Conservation (phyloP, 441 rosid genomes). For the Corymbia citriodora region DNA sequence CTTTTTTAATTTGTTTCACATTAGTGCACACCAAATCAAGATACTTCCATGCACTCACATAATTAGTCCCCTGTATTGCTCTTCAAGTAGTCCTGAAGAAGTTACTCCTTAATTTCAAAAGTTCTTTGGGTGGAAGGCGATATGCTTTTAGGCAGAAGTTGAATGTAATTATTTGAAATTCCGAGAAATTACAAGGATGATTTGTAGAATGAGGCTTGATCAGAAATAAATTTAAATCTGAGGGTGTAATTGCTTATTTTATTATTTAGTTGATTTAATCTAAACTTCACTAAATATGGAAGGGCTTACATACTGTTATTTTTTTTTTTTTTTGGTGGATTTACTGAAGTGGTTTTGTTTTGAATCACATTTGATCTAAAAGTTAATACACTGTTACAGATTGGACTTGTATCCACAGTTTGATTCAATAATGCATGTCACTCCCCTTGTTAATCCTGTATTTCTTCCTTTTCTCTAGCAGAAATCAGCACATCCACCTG, state of each 20-base stretch:
- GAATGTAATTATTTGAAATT: not conserved
- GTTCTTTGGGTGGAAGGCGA: not conserved
- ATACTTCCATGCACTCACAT: not conserved
- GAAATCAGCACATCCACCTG: constrained; percentile 31
- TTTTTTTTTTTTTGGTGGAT: not conserved
- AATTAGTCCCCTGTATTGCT: not conserved
- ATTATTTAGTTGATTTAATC: not conserved
- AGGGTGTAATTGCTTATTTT: not conserved
- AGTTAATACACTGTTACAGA: not conserved
- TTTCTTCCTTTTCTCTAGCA: constrained; percentile 8
- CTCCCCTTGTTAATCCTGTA: not conserved
- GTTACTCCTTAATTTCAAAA: not conserved
- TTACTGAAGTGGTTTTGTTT: not conserved
- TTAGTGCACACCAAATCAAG: not conserved
- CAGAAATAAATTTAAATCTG: not conserved
- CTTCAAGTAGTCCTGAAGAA: not conserved
- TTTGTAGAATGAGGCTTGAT: not conserved
- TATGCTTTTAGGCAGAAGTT: not conserved
- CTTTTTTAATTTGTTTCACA: not conserved
- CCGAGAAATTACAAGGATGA: not conserved
- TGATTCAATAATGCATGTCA: not conserved
- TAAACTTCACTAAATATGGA: not conserved
- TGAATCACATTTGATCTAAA: not conserved
- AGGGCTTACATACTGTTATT: not conserved
- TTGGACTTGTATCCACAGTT: not conserved